Evolutionary conservation across 345 rosid species (phyloP), one percentile per base, ranked within the genome.

Genomic region (Adansonia digitata): DNA sequence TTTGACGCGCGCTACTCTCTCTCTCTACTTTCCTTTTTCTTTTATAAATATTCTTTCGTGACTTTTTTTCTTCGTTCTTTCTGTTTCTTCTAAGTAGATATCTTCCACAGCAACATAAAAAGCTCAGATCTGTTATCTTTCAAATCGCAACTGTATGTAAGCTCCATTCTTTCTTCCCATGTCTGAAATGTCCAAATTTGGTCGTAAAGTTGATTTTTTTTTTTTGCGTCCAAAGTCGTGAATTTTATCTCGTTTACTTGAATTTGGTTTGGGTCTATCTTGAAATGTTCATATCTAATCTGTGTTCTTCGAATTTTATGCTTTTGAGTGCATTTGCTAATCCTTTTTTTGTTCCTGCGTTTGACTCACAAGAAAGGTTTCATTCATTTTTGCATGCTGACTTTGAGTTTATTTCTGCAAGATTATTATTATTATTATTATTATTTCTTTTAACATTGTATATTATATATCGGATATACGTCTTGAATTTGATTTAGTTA

Each of bases 131-230:
- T 79, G 53, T 17, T 17, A 4, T 24, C 53, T 55, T 76, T 57
- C 68, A 57, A 51, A 64, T 75, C 61, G 2, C 40, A 20, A n/a
- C n/a, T 75, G 83, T 83, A 77, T n/a, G n/a, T n/a, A 83, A 81
- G 81, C 76, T 48, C 39, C 13, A 12, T 29, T 9, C 29, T 67
- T 18, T 43, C n/a, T 59, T 5, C 64, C 14, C 34, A 5, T 42
- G n/a, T 6, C 7, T 22, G 5, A 42, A 66, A 35, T 63, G 20
- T 66, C 42, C 34, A 13, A 29, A 29, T 31, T 60, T 60, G 65
- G 6, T 42, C 24, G 8, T 37, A 10, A 37, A 8, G 9, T 63
- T 17, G 1, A 10, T n/a, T n/a, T n/a, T 7, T 10, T 1, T 59
- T 27, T 59, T 59, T 62, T 18, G 2, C 10, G 51, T 40, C 31